A percentile compares a stretch with the other conserved stretches of the same genome.
Conservation (phyloP, 768 basidiomycete genomes). For the Lactifluus hygrophoroides region DNA sequence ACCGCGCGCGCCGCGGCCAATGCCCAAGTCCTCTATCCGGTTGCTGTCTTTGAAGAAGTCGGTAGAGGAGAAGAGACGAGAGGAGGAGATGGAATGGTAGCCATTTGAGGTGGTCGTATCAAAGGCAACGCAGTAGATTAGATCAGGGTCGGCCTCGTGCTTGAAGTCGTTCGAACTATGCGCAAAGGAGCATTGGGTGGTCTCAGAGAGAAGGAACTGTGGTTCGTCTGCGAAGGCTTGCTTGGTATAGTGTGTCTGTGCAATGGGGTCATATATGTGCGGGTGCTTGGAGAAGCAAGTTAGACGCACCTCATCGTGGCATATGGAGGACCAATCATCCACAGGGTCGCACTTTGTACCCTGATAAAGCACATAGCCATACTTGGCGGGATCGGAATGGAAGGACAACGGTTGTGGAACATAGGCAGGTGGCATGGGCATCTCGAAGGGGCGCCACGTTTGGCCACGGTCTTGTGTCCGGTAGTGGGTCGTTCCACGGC, state of each 20-base stretch:
- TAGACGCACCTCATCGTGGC: conserved; percentile 62
- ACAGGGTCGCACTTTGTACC: conserved; percentile 51
- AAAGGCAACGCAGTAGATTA: conserved; percentile 87
- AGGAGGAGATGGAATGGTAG: conserved; percentile 44
- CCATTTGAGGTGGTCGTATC: conserved; percentile 45
- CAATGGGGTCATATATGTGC: not conserved
- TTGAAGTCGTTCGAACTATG: conserved; percentile 80
- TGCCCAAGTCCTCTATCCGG: conserved; percentile 77
- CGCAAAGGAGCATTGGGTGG: conserved; percentile 79
- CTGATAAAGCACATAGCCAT: conserved; percentile 71
- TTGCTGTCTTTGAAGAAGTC: conserved; percentile 70
- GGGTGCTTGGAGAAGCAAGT: not conserved
- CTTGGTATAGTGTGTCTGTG: conserved; percentile 81
- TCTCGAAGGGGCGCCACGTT: conserved; percentile 76
- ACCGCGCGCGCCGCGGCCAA: conserved; percentile 76
- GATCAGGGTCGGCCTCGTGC: conserved; percentile 60
- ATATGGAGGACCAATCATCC: conserved; percentile 44
- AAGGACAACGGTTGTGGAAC: conserved; percentile 69
- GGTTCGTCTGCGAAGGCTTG: conserved; percentile 66
- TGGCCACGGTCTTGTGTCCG: conserved; percentile 82
- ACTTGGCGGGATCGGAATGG: conserved; percentile 68
- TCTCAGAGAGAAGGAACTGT: conserved; percentile 56
- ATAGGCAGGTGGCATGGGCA: conserved; percentile 51
- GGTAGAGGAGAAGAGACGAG: conserved; percentile 71
- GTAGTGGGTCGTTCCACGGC: conserved; percentile 69